A percentile compares a stretch with the other conserved stretches of the same genome.
Evolutionary conservation across 1,284 basidiomycete genomes (phyloP).

Genomic region (Ustilago bromivora): DNA sequence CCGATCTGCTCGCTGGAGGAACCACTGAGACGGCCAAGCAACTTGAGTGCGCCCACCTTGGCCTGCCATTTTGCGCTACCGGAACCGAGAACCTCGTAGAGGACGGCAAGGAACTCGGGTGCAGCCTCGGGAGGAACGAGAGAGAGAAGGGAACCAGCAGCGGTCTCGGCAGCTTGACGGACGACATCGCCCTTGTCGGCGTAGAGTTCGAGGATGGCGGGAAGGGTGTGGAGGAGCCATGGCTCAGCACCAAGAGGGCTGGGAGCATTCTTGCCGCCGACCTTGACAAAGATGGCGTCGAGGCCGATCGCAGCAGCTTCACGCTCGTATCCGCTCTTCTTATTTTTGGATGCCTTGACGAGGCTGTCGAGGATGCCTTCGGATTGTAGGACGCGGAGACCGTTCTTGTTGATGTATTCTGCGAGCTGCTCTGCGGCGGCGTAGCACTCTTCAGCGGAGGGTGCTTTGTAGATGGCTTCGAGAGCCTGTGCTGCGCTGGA

Average conservation of each 20-base stretch:
- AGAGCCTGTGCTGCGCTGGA: conserved; percentile 45
- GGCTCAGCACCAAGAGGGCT: conserved; percentile 78
- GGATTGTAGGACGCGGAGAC: conserved; percentile 67
- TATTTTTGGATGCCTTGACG: conserved; percentile 78
- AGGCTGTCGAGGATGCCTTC: conserved; percentile 70
- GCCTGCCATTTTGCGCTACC: conserved; percentile 87
- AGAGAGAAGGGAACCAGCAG: conserved; percentile 87
- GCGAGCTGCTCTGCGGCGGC: conserved; percentile 69
- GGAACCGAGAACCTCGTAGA: conserved; percentile 81
- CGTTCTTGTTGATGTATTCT: conserved; percentile 67
- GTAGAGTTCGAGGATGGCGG: conserved; percentile 84
- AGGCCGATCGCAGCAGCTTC: conserved; percentile 86
- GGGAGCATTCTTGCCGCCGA: conserved; percentile 73
- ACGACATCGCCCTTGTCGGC: conserved; percentile 97
- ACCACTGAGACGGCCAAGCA: conserved; percentile 75
- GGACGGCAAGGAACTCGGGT: conserved; percentile 77
- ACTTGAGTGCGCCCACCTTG: conserved; percentile 91
- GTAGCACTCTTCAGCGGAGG: conserved; percentile 60
- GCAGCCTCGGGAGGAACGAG: conserved; percentile 84
- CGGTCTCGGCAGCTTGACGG: conserved; percentile 81
- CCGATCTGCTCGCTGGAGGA: conserved; percentile 85
- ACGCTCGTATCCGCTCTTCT: conserved; percentile 88
- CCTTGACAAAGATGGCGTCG: conserved; percentile 68
- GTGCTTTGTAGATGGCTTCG: conserved; percentile 58
- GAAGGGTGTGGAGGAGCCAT: conserved; percentile 83